These are phyloP conservation scores for Aspergillus hancockii DNA, from an alignment of 495 filamentous ascomycete species.

Conservation along the genomic window DNA sequence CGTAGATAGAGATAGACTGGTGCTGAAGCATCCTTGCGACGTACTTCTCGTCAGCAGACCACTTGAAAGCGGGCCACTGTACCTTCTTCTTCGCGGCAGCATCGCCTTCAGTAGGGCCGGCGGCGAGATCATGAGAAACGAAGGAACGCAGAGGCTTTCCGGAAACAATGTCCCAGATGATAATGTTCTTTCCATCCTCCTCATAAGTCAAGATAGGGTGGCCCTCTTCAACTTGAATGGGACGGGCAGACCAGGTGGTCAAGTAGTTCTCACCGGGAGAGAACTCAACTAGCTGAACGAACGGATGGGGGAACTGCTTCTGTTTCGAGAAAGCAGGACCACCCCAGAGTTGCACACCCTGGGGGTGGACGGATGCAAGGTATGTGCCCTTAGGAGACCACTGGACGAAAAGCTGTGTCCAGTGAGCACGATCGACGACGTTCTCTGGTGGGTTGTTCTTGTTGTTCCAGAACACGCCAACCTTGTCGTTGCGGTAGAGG, in stretches of 20 bases:
- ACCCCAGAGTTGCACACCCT: slow-evolving; percentile 97
- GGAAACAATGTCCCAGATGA: slow-evolving; percentile 96
- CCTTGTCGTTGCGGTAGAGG: slow-evolving; percentile 85
- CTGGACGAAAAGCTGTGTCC: slow-evolving; percentile 96
- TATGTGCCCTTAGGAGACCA: slow-evolving; percentile 96
- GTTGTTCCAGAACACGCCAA: slow-evolving; percentile 97
- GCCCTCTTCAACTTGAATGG: slow-evolving; percentile 87
- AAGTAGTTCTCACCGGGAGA: slow-evolving; percentile 91
- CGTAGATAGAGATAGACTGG: slow-evolving; percentile 90
- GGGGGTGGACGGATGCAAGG: slow-evolving; percentile 89
- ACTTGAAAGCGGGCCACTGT: slow-evolving; percentile 98
- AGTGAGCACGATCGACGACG: slow-evolving; percentile 85
- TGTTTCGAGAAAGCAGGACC: slow-evolving; percentile 85
- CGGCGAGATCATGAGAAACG: slow-evolving; percentile 73
- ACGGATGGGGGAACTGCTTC: slow-evolving; percentile 90
- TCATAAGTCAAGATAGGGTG: slow-evolving; percentile 75
- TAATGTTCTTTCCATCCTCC: slow-evolving; percentile 98
- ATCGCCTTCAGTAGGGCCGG: slow-evolving; percentile 56
- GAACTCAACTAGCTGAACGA: slow-evolving; percentile 93
- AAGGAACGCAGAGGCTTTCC: slow-evolving; percentile 90
- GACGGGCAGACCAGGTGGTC: slow-evolving; percentile 92
- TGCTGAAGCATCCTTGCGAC: slow-evolving; percentile 88
- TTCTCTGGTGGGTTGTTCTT: slow-evolving; percentile 86
- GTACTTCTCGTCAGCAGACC: slow-evolving; percentile 96
- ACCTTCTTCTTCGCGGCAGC: slow-evolving; percentile 87